Percentiles rank a stretch among this genome's conserved stretches.
Conservation (phyloP, 371 early-diverging fungal genomes). For the Mortierella sp. region DNA sequence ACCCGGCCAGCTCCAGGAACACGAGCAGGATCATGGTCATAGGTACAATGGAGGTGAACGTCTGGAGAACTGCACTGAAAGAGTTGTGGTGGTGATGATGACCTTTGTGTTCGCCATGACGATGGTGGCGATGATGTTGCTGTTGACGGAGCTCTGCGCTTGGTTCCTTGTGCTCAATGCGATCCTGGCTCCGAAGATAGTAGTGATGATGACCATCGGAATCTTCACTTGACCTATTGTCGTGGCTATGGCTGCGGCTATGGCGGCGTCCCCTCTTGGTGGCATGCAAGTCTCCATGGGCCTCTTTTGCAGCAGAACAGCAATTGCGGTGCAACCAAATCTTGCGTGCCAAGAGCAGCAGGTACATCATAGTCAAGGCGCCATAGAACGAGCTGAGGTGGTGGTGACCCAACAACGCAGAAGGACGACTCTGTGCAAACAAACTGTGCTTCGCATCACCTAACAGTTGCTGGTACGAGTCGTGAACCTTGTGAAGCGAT, state of each 20-base stretch:
- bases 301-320: slow-evolving; percentile 21
- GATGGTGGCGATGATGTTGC: too few species aligned
- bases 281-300: slow-evolving; percentile 11
- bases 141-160: too few species aligned
- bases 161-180: too few species aligned
- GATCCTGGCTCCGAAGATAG: too few species aligned
- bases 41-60: slow-evolving; percentile 44
- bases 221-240: too few species aligned
- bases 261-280: neutral
- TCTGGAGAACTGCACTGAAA: slow-evolving; percentile 12
- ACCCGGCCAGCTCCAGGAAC: slow-evolving; percentile 37
- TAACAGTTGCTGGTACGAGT: slow-evolving; percentile 18
- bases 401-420: too few species aligned
- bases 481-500: slow-evolving; percentile 17
- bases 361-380: slow-evolving; percentile 22
- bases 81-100: slow-evolving; percentile 20
- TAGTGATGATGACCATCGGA: too few species aligned
- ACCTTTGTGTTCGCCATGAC: neutral
- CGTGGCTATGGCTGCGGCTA: too few species aligned
- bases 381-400: slow-evolving; percentile 35
- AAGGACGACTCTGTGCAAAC: too few species aligned
- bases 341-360: slow-evolving; percentile 25
- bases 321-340: slow-evolving; percentile 26
- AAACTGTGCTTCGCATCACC: slow-evolving; percentile 11
- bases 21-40: slow-evolving; percentile 29